These are phyloP conservation scores for Catharanthus roseus DNA, from an alignment of 257 asterid species.

Conservation along the genomic window DNA sequence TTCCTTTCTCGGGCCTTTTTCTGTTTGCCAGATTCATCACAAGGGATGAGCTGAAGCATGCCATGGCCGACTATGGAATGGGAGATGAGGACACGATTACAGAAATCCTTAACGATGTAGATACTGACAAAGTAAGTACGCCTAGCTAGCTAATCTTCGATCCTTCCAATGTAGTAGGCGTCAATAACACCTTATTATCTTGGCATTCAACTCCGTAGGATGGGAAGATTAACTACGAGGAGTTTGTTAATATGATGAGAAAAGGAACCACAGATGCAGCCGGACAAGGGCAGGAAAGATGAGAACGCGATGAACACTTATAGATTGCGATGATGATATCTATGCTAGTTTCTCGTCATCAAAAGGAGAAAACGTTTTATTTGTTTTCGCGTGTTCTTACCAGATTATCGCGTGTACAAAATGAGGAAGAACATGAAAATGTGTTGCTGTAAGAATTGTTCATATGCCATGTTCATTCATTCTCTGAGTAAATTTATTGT, in stretches of 20 bases:
- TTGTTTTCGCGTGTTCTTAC: neutral
- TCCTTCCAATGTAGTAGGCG: neutral
- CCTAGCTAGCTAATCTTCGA: too few relatives aligned
- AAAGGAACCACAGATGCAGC: slow-evolving; percentile 50
- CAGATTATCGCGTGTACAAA: neutral
- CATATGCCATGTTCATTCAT: neutral
- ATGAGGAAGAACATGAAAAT: too few relatives aligned
- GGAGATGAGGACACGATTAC: slow-evolving; percentile 89
- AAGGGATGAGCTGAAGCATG: slow-evolving; percentile 83
- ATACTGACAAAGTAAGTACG: slow-evolving; percentile 52
- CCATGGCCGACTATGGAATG: slow-evolving; percentile 79
- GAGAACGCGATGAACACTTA: neutral
- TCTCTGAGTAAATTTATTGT: neutral
- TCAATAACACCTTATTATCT: neutral
- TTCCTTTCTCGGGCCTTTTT: too few relatives aligned
- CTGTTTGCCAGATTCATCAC: slow-evolving; percentile 47
- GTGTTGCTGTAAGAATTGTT: neutral
- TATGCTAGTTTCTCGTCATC: neutral
- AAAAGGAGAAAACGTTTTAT: neutral
- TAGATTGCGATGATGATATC: neutral
- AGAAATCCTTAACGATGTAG: slow-evolving; percentile 83
- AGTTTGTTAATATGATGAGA: slow-evolving; percentile 80
- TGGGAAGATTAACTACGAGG: slow-evolving; percentile 71
- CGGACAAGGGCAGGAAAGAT: slow-evolving; percentile 12
- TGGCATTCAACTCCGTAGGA: slow-evolving; percentile 36